Percentiles rank a stretch among this genome's conserved stretches.
Conservation (phyloP, 495 filamentous ascomycete species). For the Neurospora terricola region DNA sequence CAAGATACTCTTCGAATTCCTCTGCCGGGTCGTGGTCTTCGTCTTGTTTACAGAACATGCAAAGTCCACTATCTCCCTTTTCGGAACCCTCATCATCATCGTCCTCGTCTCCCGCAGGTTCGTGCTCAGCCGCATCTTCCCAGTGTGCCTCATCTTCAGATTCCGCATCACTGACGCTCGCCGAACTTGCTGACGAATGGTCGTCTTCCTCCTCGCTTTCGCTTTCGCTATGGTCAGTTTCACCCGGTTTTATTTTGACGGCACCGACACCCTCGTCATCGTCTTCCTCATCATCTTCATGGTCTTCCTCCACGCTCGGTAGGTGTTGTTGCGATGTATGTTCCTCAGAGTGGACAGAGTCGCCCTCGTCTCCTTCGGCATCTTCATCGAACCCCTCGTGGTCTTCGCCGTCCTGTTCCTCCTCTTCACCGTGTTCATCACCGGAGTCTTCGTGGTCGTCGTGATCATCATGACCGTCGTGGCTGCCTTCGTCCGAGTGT, state of each 20-base stretch:
- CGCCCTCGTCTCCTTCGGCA: constrained; percentile 36
- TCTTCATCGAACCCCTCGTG: constrained; percentile 31
- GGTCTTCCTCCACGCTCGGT: constrained; percentile 17
- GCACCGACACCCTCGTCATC: constrained; percentile 61
- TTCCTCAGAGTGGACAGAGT: constrained; percentile 2
- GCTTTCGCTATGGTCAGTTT: constrained; percentile 38
- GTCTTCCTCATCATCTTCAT: constrained; percentile 36
- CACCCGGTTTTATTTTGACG: constrained; percentile 56
- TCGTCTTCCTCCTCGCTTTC: constrained; percentile 21
- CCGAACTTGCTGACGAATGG: constrained; percentile 9
- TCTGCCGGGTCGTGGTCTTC: constrained; percentile 80
- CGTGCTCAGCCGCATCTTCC: constrained; percentile 47
- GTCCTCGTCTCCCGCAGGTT: constrained; percentile 50
- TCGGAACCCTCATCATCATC: constrained; percentile 53
- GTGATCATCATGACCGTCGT: constrained; percentile 29
- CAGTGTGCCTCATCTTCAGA: constrained; percentile 36
- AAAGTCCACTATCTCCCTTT: constrained; percentile 55
- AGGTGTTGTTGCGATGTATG: constrained; percentile 26
- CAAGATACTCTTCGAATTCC: constrained; percentile 78
- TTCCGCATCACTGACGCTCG: constrained; percentile 27
- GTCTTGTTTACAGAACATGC: constrained; percentile 67
- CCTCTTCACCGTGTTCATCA: constrained; percentile 35
- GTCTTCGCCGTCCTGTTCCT: constrained; percentile 26
- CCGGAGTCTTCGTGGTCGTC: constrained; percentile 29
- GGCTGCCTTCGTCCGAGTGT: constrained; percentile 14